These are phyloP conservation scores for Podospora comata DNA, from an alignment of 495 filamentous ascomycete genomes.

Conservation along the genomic window DNA sequence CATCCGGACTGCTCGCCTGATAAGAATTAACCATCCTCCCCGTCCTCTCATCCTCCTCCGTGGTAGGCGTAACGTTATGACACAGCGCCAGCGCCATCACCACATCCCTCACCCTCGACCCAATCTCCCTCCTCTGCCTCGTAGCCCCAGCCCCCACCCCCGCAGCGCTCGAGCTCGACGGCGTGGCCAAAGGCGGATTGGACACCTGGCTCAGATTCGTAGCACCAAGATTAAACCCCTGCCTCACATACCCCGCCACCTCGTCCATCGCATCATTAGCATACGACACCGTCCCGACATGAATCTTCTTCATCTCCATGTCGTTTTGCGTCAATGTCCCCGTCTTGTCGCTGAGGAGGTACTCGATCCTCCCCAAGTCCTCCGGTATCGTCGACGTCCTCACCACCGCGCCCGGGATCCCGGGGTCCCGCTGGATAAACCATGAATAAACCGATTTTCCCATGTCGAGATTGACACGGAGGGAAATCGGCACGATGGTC, in stretches of 20 bases:
- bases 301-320: constrained; percentile 98
- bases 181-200: constrained; percentile 59
- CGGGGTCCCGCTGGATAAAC: constrained; percentile 89
- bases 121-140: constrained; percentile 86
- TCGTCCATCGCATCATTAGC: constrained; percentile 99
- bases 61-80: constrained; percentile 92
- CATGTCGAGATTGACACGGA: constrained; percentile 95
- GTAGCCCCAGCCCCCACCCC: constrained; percentile 60
- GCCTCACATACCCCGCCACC: constrained; percentile 77
- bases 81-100: constrained; percentile 89
- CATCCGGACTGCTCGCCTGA: constrained; percentile 94
- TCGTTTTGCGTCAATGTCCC: constrained; percentile 97
- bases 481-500: constrained; percentile 94
- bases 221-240: constrained; percentile 62
- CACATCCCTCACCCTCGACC: constrained; percentile 84
- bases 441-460: constrained; percentile 93
- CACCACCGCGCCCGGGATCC: constrained; percentile 87
- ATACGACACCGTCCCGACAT: constrained; percentile 96
- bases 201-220: constrained; percentile 32
- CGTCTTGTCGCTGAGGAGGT: constrained; percentile 95
- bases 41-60: constrained; percentile 60
- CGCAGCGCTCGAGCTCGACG: constrained; percentile 64
- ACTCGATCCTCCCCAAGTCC: constrained; percentile 93
- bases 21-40: constrained; percentile 79
- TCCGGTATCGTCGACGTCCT: constrained; percentile 97